A percentile compares a stretch with the other conserved stretches of the same genome.
Conservation (phyloP, 1,284 basidiomycete species). For the Leccinum pallidistipes region DNA sequence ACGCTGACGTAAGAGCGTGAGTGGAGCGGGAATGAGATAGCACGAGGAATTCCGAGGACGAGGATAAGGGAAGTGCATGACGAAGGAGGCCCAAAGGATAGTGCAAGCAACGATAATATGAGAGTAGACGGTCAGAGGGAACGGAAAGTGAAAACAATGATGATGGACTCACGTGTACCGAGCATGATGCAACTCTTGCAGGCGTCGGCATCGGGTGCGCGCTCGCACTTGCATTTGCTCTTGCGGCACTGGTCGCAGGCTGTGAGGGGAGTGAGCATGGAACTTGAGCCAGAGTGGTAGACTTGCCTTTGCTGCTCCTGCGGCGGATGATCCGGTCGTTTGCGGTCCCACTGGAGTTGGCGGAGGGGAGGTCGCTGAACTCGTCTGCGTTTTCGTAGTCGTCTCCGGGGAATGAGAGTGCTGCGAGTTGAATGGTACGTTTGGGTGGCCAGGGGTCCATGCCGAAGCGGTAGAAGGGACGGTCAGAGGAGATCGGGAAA, state of each 20-base stretch:
- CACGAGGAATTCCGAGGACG: not conserved
- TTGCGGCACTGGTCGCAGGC: conserved; percentile 76
- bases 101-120: not conserved
- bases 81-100: not conserved
- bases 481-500: conserved; percentile 10
- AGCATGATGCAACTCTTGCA: conserved; percentile 73
- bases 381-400: conserved; percentile 53
- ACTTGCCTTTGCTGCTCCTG: conserved; percentile 66
- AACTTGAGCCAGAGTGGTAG: not conserved
- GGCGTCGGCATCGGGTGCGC: conserved; percentile 17
- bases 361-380: conserved; percentile 39
- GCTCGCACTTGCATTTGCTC: conserved; percentile 34
- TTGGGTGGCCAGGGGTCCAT: conserved; percentile 33
- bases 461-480: conserved; percentile 25
- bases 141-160: conserved; percentile 15
- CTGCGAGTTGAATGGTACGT: conserved; percentile 23
- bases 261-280: not conserved
- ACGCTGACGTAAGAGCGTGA: conserved; percentile 34
- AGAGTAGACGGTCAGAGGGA: not conserved
- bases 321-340: conserved; percentile 42
- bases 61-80: not conserved
- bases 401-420: conserved; percentile 51
- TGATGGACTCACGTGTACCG: conserved; percentile 59
- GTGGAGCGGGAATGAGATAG: not conserved
- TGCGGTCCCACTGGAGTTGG: conserved; percentile 17